Evolutionary conservation across 2,329 filamentous ascomycete genomes (phyloP).

Genomic region (Ophiostoma tasmaniense): DNA sequence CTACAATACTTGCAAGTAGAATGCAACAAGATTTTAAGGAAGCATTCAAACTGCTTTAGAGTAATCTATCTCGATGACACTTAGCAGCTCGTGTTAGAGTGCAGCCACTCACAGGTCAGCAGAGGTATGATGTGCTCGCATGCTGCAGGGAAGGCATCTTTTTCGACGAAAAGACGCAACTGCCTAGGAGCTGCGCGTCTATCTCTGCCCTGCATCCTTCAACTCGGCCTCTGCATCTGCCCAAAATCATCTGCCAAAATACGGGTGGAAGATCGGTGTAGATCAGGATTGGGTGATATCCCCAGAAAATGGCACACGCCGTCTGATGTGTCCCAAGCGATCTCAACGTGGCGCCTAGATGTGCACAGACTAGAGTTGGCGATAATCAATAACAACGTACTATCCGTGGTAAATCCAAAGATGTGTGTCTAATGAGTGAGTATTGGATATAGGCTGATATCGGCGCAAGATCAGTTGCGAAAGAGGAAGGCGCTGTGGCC

Average conservation of each 20-base stretch:
- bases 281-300: background rate
- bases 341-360: background rate
- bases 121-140: background rate
- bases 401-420: too few species aligned
- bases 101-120: background rate
- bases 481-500: background rate
- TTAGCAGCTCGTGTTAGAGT: background rate
- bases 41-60: background rate
- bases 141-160: constrained; percentile 1
- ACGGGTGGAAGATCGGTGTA: background rate
- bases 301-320: background rate
- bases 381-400: too few species aligned
- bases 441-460: background rate
- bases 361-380: too few species aligned
- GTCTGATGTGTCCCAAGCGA: background rate
- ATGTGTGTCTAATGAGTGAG: background rate
- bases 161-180: background rate
- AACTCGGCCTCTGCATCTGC: background rate
- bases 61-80: background rate
- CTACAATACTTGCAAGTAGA: too few species aligned
- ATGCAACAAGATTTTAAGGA: background rate
- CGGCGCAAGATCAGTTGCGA: background rate
- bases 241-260: too few species aligned
- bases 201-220: background rate
- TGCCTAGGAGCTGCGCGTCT: background rate